Evolutionary conservation across 495 filamentous ascomycete genomes (phyloP), one percentile per base, ranked within the genome.

Genomic region (Physcia stellaris): DNA sequence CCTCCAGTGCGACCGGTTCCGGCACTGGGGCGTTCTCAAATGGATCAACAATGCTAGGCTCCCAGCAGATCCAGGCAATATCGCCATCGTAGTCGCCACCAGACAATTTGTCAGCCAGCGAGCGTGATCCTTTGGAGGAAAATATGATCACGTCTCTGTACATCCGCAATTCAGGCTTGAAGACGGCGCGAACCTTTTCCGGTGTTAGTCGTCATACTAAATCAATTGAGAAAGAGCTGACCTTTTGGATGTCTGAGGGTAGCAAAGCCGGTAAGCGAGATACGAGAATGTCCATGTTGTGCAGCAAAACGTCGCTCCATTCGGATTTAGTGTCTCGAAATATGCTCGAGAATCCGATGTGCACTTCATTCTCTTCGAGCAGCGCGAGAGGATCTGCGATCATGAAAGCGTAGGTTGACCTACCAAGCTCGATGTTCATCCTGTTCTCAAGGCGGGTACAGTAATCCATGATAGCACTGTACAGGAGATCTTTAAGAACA

Each of bases 51-150:
- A 95, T 73, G 1, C 60, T 60, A 2, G 66, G 64, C 41, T 95
- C 86, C 87, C 86, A 95, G 55, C 86, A 94, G 12, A 93, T 63
- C 86, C 86, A 90, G 0, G 77, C 82, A 28, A 68, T 79, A 47
- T 98, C 90, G 0, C 90, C 90, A 42, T 95, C 88, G 53, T 95
- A 95, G 57, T 98, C 90, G 6, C 90, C 90, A 11, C 50, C 90
- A 3, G 85, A 90, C 0, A 95, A 64, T 55, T 84, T 83, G 23
- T 76, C 71, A 0, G 86, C 90, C 1, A 93, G 67, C 0, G 85
- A 72, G 16, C 67, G 66, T 9, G 69, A 35, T 0, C 90, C 87
- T 47, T 70, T 71, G 0, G 68, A 67, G 0, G 90, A 67, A 48
- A 98, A 95, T 1, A 95, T 73, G 41, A 94, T 79, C 4, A 95